Percentiles rank a stretch among this genome's conserved stretches.
Conservation (phyloP, 495 filamentous ascomycete species). For the Poronia punctata region DNA sequence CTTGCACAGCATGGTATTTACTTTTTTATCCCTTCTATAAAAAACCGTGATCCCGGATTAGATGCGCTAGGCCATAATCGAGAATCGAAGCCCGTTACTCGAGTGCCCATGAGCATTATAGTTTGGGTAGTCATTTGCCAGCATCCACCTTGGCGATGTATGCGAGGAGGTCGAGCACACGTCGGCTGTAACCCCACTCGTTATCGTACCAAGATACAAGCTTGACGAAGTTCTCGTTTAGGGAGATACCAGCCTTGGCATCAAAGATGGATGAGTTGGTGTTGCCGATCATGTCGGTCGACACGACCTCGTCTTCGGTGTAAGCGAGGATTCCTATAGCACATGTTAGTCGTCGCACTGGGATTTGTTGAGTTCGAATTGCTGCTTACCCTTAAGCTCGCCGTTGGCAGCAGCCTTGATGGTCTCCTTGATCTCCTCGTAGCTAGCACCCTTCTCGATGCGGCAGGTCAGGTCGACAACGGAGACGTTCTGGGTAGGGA, state of each 20-base stretch:
- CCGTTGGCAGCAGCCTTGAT: constrained; percentile 85
- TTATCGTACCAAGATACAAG: constrained; percentile 95
- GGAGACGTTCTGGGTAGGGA: constrained; percentile 96
- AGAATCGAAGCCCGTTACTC: no score
- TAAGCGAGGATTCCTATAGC: constrained; percentile 79
- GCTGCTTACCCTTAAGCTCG: constrained; percentile 68
- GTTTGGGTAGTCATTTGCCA: constrained; percentile 36
- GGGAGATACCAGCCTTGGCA: constrained; percentile 96
- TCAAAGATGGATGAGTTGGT: constrained; percentile 94
- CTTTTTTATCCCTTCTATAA: constrained; percentile 3
- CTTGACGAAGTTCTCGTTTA: constrained; percentile 99
- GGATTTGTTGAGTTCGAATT: no score
- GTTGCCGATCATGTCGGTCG: constrained; percentile 87
- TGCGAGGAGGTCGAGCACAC: constrained; percentile 91
- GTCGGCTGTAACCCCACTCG: constrained; percentile 88
- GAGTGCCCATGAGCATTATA: no score
- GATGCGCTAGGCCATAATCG: no score
- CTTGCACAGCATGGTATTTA: neutral
- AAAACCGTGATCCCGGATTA: no score
- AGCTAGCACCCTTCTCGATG: constrained; percentile 79
- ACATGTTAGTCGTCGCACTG: no score
- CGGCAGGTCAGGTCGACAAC: constrained; percentile 96
- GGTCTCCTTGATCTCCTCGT: constrained; percentile 88
- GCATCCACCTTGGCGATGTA: constrained; percentile 87
- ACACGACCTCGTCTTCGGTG: constrained; percentile 97